These are phyloP conservation scores for Ganoderma lingzhi DNA, from an alignment of 1,284 basidiomycete genomes.

Conservation along the genomic window DNA sequence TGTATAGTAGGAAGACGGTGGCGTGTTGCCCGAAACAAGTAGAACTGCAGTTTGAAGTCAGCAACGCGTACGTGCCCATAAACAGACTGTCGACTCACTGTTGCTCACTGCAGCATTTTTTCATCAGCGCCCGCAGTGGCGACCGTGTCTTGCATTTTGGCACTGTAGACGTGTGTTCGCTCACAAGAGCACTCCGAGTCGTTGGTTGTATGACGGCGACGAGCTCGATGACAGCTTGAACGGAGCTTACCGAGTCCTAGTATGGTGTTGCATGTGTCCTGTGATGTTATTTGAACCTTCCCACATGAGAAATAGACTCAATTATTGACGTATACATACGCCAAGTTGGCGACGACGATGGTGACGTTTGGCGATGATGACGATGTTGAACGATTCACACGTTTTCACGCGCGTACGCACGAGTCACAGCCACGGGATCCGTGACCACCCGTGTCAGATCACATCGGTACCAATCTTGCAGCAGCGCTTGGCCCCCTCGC, in stretches of 20 bases:
- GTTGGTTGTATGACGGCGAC: no score
- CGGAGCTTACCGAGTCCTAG: no score
- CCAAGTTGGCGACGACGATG: no score
- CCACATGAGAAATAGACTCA: no score
- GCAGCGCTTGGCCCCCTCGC: no score
- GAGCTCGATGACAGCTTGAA: no score
- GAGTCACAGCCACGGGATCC: neutral
- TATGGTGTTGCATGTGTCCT: no score
- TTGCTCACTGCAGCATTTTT: neutral
- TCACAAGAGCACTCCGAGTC: no score
- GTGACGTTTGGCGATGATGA: no score
- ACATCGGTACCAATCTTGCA: neutral
- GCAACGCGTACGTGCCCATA: neutral
- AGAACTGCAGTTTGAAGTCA: neutral
- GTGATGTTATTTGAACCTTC: no score
- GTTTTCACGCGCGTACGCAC: neutral
- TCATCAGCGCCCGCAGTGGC: neutral
- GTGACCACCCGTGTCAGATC: neutral
- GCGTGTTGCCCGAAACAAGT: neutral
- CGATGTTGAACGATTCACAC: no score
- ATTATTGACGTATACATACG: no score
- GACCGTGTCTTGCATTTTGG: neutral
- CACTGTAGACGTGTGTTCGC: neutral
- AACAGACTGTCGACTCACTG: neutral
- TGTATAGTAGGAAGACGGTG: neutral